Conservation (phyloP, 2,329 filamentous ascomycete genomes). For the Pyrenophora seminiperda region DNA sequence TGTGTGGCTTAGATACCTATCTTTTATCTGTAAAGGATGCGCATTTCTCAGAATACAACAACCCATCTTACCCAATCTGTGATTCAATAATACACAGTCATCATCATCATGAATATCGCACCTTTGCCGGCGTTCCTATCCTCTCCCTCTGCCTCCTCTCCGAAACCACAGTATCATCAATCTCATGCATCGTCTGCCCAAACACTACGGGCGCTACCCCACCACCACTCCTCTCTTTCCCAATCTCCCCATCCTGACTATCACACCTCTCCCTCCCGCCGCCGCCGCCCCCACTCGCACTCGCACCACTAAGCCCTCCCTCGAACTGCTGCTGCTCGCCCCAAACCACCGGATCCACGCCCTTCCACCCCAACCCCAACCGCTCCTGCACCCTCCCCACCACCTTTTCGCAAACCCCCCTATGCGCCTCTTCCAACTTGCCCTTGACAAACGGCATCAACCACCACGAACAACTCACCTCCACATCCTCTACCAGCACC, state of each 20-base stretch:
- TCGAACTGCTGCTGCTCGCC: not conserved
- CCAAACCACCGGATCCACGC: not conserved
- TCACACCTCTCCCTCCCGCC: slow-evolving; percentile 2
- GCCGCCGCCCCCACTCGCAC: too few relatives aligned
- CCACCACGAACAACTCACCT: slow-evolving; percentile 42
- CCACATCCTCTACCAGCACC: slow-evolving; percentile 45
- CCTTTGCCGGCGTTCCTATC: too few relatives aligned
- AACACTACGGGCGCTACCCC: slow-evolving; percentile 6
- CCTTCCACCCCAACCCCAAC: slow-evolving; percentile 11
- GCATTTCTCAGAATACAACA: too few relatives aligned
- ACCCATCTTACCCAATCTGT: too few relatives aligned
- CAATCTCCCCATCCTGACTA: slow-evolving; percentile 22
- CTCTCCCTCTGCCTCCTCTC: too few relatives aligned
- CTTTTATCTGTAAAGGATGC: too few relatives aligned
- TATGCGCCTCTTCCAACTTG: slow-evolving; percentile 43
- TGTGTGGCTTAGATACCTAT: too few relatives aligned
- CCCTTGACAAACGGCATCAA: slow-evolving; percentile 45
- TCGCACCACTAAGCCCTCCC: too few relatives aligned
- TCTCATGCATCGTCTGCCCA: slow-evolving; percentile 9
- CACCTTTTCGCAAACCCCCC: slow-evolving; percentile 41
- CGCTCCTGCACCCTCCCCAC: slow-evolving; percentile 40
- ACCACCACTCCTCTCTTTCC: slow-evolving; percentile 6
- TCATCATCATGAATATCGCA: too few relatives aligned
- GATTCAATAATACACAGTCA: too few relatives aligned
- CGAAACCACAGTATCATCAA: slow-evolving; percentile 22